A percentile compares a stretch with the other conserved stretches of the same genome.
These are phyloP conservation scores for Diplodia seriata DNA, from an alignment of 2,329 filamentous ascomycete species.

Conservation along the genomic window DNA sequence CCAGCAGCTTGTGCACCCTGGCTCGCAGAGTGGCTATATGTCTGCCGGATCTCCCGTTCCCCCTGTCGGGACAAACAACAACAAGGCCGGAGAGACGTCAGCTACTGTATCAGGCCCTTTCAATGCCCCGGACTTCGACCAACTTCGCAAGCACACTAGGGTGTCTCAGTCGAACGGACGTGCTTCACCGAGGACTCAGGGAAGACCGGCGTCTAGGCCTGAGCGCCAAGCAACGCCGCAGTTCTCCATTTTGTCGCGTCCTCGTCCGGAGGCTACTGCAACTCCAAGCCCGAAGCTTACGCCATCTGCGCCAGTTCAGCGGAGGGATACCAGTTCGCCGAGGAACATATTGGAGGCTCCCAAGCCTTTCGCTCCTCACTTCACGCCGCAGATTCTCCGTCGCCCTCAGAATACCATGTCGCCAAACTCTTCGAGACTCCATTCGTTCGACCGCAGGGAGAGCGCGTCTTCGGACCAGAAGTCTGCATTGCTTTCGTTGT, in stretches of 20 bases:
- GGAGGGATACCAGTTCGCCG: conserved; percentile 40
- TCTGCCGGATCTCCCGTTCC: neutral
- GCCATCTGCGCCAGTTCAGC: conserved; percentile 41
- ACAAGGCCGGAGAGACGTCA: conserved; percentile 37
- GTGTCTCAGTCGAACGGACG: conserved; percentile 23
- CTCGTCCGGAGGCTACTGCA: conserved; percentile 4
- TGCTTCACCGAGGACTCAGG: conserved; percentile 17
- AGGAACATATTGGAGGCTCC: conserved; percentile 28
- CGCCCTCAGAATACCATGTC: conserved; percentile 39
- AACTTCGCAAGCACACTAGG: conserved; percentile 43
- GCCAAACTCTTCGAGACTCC: conserved; percentile 20
- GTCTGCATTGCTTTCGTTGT: conserved; percentile 47
- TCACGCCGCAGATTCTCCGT: conserved; percentile 48
- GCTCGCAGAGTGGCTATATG: neutral
- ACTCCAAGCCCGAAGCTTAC: conserved; percentile 34
- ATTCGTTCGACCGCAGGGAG: conserved; percentile 41
- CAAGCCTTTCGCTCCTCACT: conserved; percentile 39
- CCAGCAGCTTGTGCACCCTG: conserved; percentile 6
- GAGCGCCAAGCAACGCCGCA: conserved; percentile 30
- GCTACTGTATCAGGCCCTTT: conserved; percentile 52
- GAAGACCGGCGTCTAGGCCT: conserved; percentile 17
- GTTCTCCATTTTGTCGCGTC: conserved; percentile 30
- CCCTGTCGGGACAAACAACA: neutral
- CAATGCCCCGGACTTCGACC: conserved; percentile 52
- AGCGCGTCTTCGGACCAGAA: conserved; percentile 44